Conservation (phyloP, 1,284 basidiomycete species). For the Leucoagaricus sp. region DNA sequence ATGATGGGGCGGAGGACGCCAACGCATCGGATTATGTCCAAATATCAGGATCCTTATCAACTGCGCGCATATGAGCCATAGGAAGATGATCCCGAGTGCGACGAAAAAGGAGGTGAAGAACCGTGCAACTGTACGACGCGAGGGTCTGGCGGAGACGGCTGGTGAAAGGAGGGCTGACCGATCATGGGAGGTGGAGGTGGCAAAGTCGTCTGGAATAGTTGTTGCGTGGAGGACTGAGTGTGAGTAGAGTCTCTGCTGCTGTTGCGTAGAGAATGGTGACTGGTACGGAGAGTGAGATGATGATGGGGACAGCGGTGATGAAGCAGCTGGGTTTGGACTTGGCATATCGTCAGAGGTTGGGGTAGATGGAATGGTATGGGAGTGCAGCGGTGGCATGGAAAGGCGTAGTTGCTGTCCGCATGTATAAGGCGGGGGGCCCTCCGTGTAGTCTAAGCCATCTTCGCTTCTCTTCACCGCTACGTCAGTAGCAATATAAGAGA, state of each 20-base stretch:
- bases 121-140: conserved; percentile 12
- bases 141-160: not conserved
- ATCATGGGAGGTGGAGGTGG: not conserved
- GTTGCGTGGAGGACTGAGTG: not conserved
- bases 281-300: not conserved
- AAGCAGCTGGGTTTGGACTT: not conserved
- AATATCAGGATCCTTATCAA: conserved; percentile 14
- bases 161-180: not conserved
- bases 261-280: too few relatives aligned
- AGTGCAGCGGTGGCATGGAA: not conserved
- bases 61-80: conserved; percentile 23
- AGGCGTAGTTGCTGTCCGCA: not conserved
- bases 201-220: not conserved
- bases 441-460: not conserved
- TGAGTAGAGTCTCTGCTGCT: not conserved
- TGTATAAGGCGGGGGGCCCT: not conserved
- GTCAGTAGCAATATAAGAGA: not conserved
- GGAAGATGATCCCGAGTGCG: conserved; percentile 18
- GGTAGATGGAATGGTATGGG: not conserved
- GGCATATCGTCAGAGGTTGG: not conserved
- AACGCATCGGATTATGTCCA: not conserved
- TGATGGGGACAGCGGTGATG: not conserved
- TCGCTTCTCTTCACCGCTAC: not conserved
- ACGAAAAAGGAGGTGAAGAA: conserved; percentile 19
- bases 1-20: not conserved